Evolutionary conservation across 2,329 filamentous ascomycete genomes (phyloP), one percentile per base, ranked within the genome.

Genomic region (Sordariomycetes sp.): DNA sequence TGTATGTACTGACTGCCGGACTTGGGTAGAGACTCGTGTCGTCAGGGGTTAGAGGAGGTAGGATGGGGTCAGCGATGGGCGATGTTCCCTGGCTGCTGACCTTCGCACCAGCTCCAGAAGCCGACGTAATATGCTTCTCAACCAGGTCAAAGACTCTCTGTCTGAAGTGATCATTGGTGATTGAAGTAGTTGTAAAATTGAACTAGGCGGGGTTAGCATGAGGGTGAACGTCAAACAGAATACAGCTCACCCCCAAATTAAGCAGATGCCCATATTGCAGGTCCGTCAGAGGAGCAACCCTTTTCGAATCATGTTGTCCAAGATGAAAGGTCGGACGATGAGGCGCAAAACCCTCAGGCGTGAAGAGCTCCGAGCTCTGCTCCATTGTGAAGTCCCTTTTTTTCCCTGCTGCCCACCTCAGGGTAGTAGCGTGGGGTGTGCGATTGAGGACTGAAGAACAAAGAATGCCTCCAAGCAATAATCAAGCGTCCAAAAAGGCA

Each of bases 1-100:
- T 72, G 39, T 92, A 67, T 34, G 87, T 83, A 42, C 78, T 77
- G 40, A 87, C 75, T 41, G 72, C 71, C 11, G 75, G 69, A 37
- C 72, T 72, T 5, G 84, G 84, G 32, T 76, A 76, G 35, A 92
- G 63, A 15, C 72, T 75, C 0, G 86, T 88, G 52, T 95, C 88
- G 40, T 83, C 73, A 9, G 86, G 81, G 1, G 80, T 84, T 43
- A 98, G 63, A 27, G 87, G 79, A 9, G 71, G 71, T 20, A 78
- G 66, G 33, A 75, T 72, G 12, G 73, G 77, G 41, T 70, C 70
- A 28, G 70, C 67, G 33, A 66, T 59, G 17, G 62, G 64, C 25
- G 59, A 64, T 24, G 65, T 69, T n/a, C n/a, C n/a, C n/a, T n/a
- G n/a, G n/a, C n/a, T n/a, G n/a, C n/a, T n/a, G n/a, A n/a, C n/a